Conservation (phyloP, 805 yeast species). For the Myxozyma vanderwaltii region DNA sequence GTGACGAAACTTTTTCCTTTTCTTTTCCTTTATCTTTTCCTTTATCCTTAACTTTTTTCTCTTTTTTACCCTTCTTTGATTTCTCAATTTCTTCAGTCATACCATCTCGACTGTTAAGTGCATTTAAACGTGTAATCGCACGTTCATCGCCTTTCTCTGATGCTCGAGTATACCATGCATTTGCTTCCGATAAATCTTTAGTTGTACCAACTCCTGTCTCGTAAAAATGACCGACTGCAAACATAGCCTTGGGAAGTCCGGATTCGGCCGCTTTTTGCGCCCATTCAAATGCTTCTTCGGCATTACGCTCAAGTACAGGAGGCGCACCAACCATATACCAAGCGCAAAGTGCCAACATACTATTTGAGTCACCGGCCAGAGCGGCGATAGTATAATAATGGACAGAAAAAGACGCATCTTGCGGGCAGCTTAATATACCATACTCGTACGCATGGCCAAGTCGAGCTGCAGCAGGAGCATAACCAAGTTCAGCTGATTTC, state of each 20-base stretch:
- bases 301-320: slow-evolving; percentile 76
- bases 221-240: slow-evolving; percentile 77
- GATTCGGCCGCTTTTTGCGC: slow-evolving; percentile 80
- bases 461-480: slow-evolving; percentile 73
- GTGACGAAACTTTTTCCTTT: background rate
- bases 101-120: slow-evolving; percentile 11
- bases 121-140: slow-evolving; percentile 46
- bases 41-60: background rate
- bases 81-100: background rate
- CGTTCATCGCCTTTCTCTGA: slow-evolving; percentile 60
- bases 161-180: slow-evolving; percentile 75
- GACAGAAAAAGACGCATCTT: slow-evolving; percentile 79
- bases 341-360: slow-evolving; percentile 93
- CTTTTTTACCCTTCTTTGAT: background rate
- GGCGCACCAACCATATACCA: slow-evolving; percentile 95
- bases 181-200: slow-evolving; percentile 57
- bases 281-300: slow-evolving; percentile 91
- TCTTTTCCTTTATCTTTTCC: background rate
- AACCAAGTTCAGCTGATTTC: slow-evolving; percentile 87
- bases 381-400: slow-evolving; percentile 95
- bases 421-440: slow-evolving; percentile 67
- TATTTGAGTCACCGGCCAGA: slow-evolving; percentile 77
- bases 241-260: slow-evolving; percentile 80
- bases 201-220: slow-evolving; percentile 88
- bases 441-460: slow-evolving; percentile 83